Base-by-base conservation (phyloP, 2,329 filamentous ascomycete species). In the Delphinella strobiligena region DNA sequence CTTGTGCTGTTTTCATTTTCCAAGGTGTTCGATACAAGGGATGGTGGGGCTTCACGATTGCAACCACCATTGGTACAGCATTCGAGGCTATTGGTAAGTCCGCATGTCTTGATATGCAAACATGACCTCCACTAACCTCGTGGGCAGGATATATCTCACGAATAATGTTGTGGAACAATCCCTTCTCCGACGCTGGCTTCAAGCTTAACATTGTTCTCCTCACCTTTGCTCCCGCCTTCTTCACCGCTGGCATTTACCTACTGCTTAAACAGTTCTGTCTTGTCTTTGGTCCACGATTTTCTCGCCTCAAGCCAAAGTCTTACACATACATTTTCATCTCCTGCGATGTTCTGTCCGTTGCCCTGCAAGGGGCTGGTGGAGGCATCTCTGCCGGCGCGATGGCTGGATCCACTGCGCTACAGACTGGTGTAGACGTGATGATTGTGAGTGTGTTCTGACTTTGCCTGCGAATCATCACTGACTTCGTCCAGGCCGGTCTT, bases 281-380 rank as follows among this genome's bases (percentile, higher is more conserved):
- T 2, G 61, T 59, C 46, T 66, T 64, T 34, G 62, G 61, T 17
- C 45, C 51, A 2, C 37, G 32, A 36, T 49, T 54, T 40, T 49
- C 45, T 22, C 47, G 53, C 2, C 45, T 59, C 12, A 49, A 52
- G 9, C 54, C 55, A 1, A 41, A 39, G 4, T 41, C 41, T 24
- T 56, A 56, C 66, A 75, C 74, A 9, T 68, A 68, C 54, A 66
- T 77, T 44, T 79, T 79, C 56, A 71, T 78, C 46, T 51, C 60
- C n/a, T 74, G 69, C 49, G 75, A 79, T 47, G 47, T 78, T 31
- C 48, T 73, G 38, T 72, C 68, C n/a, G 64, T 80, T n/a, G 46
- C 73, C 10, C 56, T 78, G 4, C 75, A 79, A 53, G 72, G 71
- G 4, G 63, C 63, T 5, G 74, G 74, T 10, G 74, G 75, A 41